These are phyloP conservation scores for Claviceps citrina DNA, from an alignment of 2,329 filamentous ascomycete genomes.

Conservation along the genomic window DNA sequence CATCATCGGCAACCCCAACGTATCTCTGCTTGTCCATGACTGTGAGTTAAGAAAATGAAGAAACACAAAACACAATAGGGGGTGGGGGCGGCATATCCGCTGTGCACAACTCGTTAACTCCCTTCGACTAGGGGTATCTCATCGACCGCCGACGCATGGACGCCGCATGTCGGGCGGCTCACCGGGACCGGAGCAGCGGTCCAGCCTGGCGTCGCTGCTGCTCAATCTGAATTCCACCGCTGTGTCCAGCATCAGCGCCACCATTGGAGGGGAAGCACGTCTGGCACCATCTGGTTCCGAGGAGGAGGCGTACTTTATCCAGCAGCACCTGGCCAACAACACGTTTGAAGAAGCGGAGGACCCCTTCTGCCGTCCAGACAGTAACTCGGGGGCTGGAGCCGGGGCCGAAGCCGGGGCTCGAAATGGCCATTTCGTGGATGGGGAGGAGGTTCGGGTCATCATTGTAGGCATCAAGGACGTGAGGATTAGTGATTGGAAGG, in stretches of 20 bases:
- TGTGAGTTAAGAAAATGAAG: constrained; percentile 36
- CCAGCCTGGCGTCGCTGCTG: constrained; percentile 66
- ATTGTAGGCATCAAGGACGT: constrained; percentile 73
- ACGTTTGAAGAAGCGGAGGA: constrained; percentile 51
- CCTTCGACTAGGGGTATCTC: constrained; percentile 53
- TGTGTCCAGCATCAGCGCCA: constrained; percentile 76
- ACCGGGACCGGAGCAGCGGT: constrained; percentile 48
- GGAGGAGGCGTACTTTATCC: constrained; percentile 72
- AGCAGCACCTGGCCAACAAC: constrained; percentile 79
- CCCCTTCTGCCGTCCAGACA: constrained; percentile 18
- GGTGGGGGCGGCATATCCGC: no score
- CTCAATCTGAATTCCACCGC: constrained; percentile 84
- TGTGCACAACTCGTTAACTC: no score
- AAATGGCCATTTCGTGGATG: constrained; percentile 55
- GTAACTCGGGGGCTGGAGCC: constrained; percentile 32
- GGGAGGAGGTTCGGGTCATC: constrained; percentile 74
- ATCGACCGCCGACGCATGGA: constrained; percentile 64
- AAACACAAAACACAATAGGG: no score
- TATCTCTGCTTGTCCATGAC: constrained; percentile 92
- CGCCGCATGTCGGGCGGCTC: constrained; percentile 45
- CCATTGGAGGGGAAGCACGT: constrained; percentile 76
- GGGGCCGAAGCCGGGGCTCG: constrained; percentile 43
- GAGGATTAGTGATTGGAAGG: constrained; percentile 87
- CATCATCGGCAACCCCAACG: constrained; percentile 66
- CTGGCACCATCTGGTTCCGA: constrained; percentile 59